phyloP scores from a whole-genome alignment of 2,329 filamentous ascomycete genomes.

The Calonectria pauciramosa region DNA sequence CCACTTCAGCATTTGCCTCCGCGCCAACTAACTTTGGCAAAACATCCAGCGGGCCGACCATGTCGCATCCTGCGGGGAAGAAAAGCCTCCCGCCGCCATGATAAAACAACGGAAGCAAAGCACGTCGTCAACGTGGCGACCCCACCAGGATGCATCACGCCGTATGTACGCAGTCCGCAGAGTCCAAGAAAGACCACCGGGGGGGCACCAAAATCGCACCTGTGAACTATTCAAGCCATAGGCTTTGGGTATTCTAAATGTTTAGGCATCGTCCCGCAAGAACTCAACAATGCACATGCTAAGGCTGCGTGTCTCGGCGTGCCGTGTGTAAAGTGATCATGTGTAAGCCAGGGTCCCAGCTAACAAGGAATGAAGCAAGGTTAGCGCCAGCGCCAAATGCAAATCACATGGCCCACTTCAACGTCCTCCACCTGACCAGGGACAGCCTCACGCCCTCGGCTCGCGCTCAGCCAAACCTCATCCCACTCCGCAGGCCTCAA shows the following conservation, averaged over 20 bases:
- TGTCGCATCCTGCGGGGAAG: not conserved
- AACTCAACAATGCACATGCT: not conserved
- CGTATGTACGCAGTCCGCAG: too few relatives aligned
- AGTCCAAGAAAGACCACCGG: not conserved
- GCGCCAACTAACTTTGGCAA: not conserved
- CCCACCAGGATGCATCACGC: not conserved
- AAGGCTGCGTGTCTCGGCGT: not conserved
- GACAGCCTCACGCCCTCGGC: not conserved
- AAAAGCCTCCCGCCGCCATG: not conserved
- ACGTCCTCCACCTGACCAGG: not conserved
- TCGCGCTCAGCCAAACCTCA: not conserved
- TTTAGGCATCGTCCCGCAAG: not conserved
- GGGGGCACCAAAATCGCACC: not conserved
- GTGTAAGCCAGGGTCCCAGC: not conserved
- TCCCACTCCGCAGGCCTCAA: not conserved
- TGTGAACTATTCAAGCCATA: too few relatives aligned
- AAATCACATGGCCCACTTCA: not conserved
- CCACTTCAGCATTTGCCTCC: not conserved
- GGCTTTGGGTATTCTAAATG: not conserved
- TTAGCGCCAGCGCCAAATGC: slow-evolving; percentile 1
- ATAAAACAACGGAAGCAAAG: not conserved
- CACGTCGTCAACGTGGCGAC: not conserved
- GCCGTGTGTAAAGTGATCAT: not conserved
- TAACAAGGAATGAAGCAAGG: not conserved
- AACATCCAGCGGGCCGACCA: not conserved